Evolutionary conservation across 164 flowering plant species (phyloP).

Genomic region (grape (Vitis vinifera)): ASM3070453v1 NC_081805.1:6101001-6101500

Average conservation of each 20-base stretch:
- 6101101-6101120: conserved; percentile 69
- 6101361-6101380: conserved; percentile 94
- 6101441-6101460: background rate
- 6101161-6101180: conserved; percentile 88
- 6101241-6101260: background rate
- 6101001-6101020: too few species aligned
- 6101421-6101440: background rate
- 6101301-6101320: conserved; percentile 6
- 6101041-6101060: too few species aligned
- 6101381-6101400: conserved; percentile 49
- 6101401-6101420: conserved; percentile 2
- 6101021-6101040: too few species aligned
- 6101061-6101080: background rate
- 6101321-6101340: conserved; percentile 80
- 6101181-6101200: conserved; percentile 71
- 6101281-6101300: conserved; percentile 6
- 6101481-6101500: background rate
- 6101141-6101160: conserved; percentile 98
- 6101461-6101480: background rate
- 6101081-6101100: conserved; percentile 1
- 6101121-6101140: conserved; percentile 94
- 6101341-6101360: conserved; percentile 85
- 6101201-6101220: background rate
- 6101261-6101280: background rate
- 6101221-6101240: background rate